Evolutionary conservation across 495 filamentous ascomycete species (phyloP).

Genomic region (Penicillium ochrochloron): DNA sequence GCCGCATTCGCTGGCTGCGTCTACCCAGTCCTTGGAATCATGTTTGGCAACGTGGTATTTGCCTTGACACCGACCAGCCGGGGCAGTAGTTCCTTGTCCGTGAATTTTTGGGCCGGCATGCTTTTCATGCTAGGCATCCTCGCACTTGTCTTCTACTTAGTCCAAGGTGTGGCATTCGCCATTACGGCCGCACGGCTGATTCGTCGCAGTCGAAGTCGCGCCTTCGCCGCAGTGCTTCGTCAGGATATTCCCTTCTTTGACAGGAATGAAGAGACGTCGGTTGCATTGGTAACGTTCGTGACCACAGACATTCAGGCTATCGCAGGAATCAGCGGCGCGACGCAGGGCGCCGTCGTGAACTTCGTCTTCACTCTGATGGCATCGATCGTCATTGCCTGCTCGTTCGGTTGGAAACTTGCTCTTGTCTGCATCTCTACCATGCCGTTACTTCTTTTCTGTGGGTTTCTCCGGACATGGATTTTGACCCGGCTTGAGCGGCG

Average conservation of each 20-base stretch:
- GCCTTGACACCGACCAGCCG: background rate
- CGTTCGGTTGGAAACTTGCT: conserved; percentile 85
- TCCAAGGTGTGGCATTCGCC: background rate
- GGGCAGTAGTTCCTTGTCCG: background rate
- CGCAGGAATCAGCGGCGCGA: conserved; percentile 77
- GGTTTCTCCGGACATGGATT: conserved; percentile 77
- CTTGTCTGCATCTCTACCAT: conserved; percentile 77
- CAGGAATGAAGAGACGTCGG: conserved; percentile 62
- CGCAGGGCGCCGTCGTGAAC: conserved; percentile 75
- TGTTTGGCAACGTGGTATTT: conserved; percentile 3
- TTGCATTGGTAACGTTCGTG: conserved; percentile 78
- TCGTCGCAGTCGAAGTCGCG: background rate
- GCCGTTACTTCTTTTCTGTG: conserved; percentile 74
- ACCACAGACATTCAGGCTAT: conserved; percentile 77
- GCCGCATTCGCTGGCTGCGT: background rate
- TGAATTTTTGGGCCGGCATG: background rate
- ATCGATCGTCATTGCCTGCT: conserved; percentile 63
- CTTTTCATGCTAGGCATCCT: background rate
- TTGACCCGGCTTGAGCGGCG: background rate
- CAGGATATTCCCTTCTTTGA: conserved; percentile 91
- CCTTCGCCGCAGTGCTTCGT: background rate
- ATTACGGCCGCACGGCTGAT: background rate
- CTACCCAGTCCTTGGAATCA: background rate
- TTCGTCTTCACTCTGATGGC: conserved; percentile 71
- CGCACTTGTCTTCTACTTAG: background rate